Percentiles rank a stretch among this genome's conserved stretches.
Conservation (phyloP, 2,329 filamentous ascomycete species). For the Rutstroemia sp. region DNA sequence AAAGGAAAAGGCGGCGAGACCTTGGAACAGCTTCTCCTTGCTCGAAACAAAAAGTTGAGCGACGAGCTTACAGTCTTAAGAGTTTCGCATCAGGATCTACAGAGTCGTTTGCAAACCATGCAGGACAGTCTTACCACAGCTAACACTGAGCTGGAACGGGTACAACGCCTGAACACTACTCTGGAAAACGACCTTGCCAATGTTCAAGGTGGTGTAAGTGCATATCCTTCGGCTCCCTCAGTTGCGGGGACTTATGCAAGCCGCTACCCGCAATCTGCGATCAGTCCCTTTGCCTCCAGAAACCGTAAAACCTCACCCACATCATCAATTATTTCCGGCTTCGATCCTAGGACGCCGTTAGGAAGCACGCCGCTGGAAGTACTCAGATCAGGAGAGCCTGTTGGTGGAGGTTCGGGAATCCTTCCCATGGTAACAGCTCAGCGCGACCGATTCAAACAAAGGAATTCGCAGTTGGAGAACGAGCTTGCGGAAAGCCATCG, state of each 20-base stretch:
- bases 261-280: constrained; percentile 64
- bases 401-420: constrained; percentile 76
- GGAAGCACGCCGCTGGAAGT: constrained; percentile 45
- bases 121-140: constrained; percentile 78
- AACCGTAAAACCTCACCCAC: constrained; percentile 78
- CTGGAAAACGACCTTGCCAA: constrained; percentile 86
- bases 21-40: constrained; percentile 82
- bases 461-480: constrained; percentile 82
- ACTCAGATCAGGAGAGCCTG: constrained; percentile 52
- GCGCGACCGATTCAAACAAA: constrained; percentile 95
- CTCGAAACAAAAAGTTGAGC: constrained; percentile 91
- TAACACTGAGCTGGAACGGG: constrained; percentile 79
- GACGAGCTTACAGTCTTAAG: constrained; percentile 89
- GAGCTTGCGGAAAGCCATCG: constrained; percentile 81
- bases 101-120: constrained; percentile 68
- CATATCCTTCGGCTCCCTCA: constrained; percentile 83
- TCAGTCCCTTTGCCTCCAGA: constrained; percentile 32
- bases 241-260: constrained; percentile 87
- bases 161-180: constrained; percentile 76
- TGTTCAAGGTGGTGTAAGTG: constrained; percentile 78
- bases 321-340: constrained; percentile 97
- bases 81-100: constrained; percentile 89
- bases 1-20: constrained; percentile 69
- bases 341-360: constrained; percentile 58
- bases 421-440: constrained; percentile 98